A percentile compares a stretch with the other conserved stretches of the same genome.
These are phyloP conservation scores for Gastrolobium villosum DNA, from an alignment of 306 rosid species.

Conservation along the genomic window DNA sequence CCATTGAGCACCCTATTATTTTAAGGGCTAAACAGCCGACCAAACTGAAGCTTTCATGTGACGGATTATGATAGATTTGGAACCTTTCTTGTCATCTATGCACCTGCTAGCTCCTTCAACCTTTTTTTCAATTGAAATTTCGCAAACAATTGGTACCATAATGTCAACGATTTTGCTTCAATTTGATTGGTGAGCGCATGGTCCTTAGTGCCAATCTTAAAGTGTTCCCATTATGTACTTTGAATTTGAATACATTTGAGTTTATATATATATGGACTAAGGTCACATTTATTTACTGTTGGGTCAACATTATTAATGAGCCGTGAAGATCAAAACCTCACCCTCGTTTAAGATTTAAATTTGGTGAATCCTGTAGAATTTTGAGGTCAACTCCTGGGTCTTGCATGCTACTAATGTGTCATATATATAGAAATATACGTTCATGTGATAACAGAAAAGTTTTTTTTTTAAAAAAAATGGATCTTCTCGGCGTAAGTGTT, in stretches of 20 bases:
- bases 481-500: not conserved
- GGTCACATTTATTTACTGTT: constrained; percentile 41
- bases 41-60: constrained; percentile 82
- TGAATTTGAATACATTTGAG: constrained; percentile 42
- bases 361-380: not conserved
- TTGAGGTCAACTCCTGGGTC: not conserved
- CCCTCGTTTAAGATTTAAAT: constrained; percentile 15
- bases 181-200: constrained; percentile 39
- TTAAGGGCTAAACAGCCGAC: constrained; percentile 69
- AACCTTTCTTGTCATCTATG: constrained; percentile 69
- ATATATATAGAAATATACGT: not conserved
- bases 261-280: constrained; percentile 25
- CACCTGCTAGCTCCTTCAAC: constrained; percentile 51
- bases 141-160: constrained; percentile 40
- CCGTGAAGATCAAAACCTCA: not conserved
- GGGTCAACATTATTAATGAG: constrained; percentile 34
- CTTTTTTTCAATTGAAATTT: constrained; percentile 40
- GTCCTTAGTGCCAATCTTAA: constrained; percentile 38
- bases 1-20: constrained; percentile 62
- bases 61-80: constrained; percentile 79
- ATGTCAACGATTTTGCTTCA: constrained; percentile 65
- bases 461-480: not conserved
- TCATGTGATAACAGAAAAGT: not conserved
- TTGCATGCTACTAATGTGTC: not conserved
- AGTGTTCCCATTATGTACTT: constrained; percentile 37